These are phyloP conservation scores for Fraxinus anomala DNA, from an alignment of 257 asterid genomes.

Conservation along the genomic window DNA sequence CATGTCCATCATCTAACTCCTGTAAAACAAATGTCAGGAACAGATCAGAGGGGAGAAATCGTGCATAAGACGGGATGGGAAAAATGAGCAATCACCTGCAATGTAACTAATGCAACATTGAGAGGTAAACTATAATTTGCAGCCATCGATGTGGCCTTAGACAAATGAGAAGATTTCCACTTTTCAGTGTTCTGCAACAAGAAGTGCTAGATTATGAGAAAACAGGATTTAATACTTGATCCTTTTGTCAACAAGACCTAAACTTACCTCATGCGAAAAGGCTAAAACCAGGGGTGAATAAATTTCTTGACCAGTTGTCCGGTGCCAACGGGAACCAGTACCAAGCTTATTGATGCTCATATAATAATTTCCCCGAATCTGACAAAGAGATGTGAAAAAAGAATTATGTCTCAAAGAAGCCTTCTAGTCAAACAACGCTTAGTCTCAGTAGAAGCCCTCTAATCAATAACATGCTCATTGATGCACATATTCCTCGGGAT, in stretches of 20 bases:
- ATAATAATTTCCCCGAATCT: slow-evolving; percentile 82
- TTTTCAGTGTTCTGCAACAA: slow-evolving; percentile 50
- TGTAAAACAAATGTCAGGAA: slow-evolving; percentile 31
- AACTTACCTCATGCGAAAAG: slow-evolving; percentile 65
- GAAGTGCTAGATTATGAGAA: slow-evolving; percentile 17
- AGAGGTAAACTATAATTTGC: slow-evolving; percentile 64
- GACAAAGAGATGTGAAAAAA: not conserved
- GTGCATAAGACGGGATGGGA: not conserved
- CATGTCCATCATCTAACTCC: slow-evolving; percentile 62
- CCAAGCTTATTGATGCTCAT: slow-evolving; percentile 53
- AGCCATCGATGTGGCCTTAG: slow-evolving; percentile 57
- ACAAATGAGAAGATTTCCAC: slow-evolving; percentile 59
- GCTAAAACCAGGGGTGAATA: slow-evolving; percentile 84
- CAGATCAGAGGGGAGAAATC: slow-evolving; percentile 21
- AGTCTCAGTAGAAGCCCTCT: no score
- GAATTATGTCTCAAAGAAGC: no score
- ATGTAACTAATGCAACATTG: slow-evolving; percentile 74
- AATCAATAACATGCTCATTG: no score
- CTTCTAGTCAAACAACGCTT: no score
- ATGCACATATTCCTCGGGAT: no score
- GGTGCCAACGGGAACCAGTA: slow-evolving; percentile 75
- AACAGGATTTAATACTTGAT: not conserved
- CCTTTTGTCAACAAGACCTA: slow-evolving; percentile 2
- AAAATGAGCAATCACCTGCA: slow-evolving; percentile 54
- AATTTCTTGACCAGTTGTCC: slow-evolving; percentile 83